Evolutionary conservation across 2,329 filamentous ascomycete genomes (phyloP).

Genomic region (Zasmidium cellare): DNA sequence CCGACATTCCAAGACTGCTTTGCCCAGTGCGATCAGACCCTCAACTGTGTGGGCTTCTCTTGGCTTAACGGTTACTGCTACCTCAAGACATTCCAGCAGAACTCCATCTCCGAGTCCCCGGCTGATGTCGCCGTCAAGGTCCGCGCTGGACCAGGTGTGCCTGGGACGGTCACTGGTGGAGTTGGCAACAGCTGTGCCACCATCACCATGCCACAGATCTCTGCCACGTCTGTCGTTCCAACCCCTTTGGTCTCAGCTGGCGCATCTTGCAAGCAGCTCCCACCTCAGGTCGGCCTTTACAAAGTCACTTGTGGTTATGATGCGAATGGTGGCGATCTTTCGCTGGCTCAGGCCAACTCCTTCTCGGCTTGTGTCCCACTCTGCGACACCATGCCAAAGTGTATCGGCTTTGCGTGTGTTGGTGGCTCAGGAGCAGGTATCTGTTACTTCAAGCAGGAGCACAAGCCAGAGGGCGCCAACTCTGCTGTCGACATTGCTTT

Average conservation of each 20-base stretch:
- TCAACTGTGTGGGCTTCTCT: background rate
- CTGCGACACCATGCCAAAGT: constrained; percentile 12
- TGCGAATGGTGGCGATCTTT: constrained; percentile 22
- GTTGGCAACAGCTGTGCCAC: background rate
- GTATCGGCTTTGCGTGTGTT: constrained; percentile 18
- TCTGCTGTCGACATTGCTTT: background rate
- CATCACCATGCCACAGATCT: background rate
- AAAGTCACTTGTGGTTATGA: constrained; percentile 3
- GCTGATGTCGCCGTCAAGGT: constrained; percentile 4
- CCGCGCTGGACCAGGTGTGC: background rate
- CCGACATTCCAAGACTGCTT: background rate
- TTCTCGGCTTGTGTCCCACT: constrained; percentile 25
- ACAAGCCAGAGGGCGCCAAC: constrained; percentile 1
- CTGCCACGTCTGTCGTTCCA: background rate
- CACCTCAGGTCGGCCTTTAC: constrained; percentile 2
- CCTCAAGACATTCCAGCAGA: constrained; percentile 1
- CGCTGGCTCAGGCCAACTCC: constrained; percentile 5
- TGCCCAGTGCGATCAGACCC: background rate
- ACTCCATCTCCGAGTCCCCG: constrained; percentile 1
- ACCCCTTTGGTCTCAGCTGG: background rate
- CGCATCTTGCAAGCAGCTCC: background rate
- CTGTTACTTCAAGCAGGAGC: constrained; percentile 18
- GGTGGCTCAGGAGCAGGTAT: constrained; percentile 9
- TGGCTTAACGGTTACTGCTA: background rate
- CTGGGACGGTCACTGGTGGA: background rate